These are phyloP conservation scores for Saccharomycopsis sp. DNA, from an alignment of 805 yeast genomes.

Conservation along the genomic window DNA sequence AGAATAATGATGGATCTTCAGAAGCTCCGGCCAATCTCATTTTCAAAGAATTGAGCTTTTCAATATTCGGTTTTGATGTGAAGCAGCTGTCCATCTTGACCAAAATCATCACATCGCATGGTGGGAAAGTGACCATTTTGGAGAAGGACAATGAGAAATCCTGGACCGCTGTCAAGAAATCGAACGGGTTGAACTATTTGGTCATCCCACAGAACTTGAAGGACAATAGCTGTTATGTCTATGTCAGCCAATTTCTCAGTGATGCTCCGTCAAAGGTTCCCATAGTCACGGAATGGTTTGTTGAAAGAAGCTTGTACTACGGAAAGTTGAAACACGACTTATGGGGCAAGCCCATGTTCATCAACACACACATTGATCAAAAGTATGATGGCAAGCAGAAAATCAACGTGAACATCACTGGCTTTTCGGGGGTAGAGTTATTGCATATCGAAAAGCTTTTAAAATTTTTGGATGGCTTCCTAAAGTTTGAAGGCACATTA, in stretches of 20 bases:
- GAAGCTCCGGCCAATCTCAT: background rate
- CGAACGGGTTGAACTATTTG: constrained; percentile 22
- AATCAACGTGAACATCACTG: constrained; percentile 47
- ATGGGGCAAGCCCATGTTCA: constrained; percentile 52
- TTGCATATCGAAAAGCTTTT: constrained; percentile 63
- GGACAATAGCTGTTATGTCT: constrained; percentile 20
- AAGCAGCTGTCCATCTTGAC: constrained; percentile 6
- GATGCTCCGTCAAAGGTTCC: constrained; percentile 22
- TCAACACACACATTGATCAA: constrained; percentile 19
- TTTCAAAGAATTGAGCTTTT: constrained; percentile 10
- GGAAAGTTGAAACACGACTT: constrained; percentile 39
- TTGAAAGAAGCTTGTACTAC: constrained; percentile 64
- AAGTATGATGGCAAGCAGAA: constrained; percentile 24
- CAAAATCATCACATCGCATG: constrained; percentile 15
- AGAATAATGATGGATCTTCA: background rate
- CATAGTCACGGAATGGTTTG: constrained; percentile 68
- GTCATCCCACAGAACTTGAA: constrained; percentile 21
- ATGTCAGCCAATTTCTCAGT: background rate
- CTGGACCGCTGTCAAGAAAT: background rate
- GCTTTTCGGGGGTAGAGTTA: constrained; percentile 70
- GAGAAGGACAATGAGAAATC: constrained; percentile 28
- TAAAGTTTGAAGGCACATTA: constrained; percentile 40
- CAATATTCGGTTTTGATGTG: constrained; percentile 7
- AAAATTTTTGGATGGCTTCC: constrained; percentile 35
- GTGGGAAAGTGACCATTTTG: constrained; percentile 4